Base-by-base conservation (phyloP, 2,329 filamentous ascomycete species). In the Talaromyces albobiverticillius region DNA sequence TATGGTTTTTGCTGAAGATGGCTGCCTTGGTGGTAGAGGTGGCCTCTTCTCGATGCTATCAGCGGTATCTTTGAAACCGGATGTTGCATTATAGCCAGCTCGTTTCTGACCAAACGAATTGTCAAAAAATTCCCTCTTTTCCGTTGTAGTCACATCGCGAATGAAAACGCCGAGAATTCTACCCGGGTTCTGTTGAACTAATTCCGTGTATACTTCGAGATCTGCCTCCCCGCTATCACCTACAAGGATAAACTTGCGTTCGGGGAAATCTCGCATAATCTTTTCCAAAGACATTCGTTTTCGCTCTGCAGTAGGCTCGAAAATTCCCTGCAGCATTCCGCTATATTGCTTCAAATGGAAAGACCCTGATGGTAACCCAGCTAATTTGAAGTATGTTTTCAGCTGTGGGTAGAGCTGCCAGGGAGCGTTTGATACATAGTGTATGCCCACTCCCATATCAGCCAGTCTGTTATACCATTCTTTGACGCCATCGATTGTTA, bases 371-470 rank as follows among this genome's bases (percentile, higher is more conserved):
- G 94, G 94, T 1, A 99, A 76, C 1, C 88, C 88, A 6, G 89
- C 88, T 38, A 87, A 73, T 60, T 86, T 84, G 69, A 97, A 95
- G 68, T 88, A 99, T 51, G 83, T 90, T 4, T 89, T 87, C 10
- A 99, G 76, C 2, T 97, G 84, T 0, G 94, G 94, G 63, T 90
- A 99, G 6, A 99, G 80, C 69, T 99, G 95, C 95, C 95, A 99
- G 0, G 94, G 94, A 48, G 93, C 95, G 71, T 99, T 99, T n/a
- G 94, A 99, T 60, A 96, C 95, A 70, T 99, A 99, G 68, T 99
- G 95, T 50, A 99, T 82, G 62, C 86, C 84, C 22, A 97, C 93
- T 16, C 92, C 91, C 75, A 93, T 84, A 18, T 85, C 79, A 36
- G 88, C 81, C 73, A 99, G 80, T 18, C 79, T 79, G 32, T 79